phyloP scores from a whole-genome alignment of 495 filamentous ascomycete species.

The Filosporella fistucella region DNA sequence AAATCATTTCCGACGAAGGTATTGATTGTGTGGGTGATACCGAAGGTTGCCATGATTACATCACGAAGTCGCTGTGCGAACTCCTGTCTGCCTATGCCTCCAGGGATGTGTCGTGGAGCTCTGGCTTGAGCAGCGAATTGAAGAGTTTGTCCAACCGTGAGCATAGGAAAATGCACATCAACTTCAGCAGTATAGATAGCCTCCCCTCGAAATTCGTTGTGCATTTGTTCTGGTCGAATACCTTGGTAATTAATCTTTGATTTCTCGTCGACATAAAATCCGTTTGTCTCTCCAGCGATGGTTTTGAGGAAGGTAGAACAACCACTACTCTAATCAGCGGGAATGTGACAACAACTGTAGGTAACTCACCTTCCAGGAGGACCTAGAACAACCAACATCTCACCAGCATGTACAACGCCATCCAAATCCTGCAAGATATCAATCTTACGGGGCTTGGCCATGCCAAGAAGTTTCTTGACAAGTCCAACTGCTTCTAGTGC shows the following conservation, averaged over 20 bases:
- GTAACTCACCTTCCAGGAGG: constrained; percentile 55
- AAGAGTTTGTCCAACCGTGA: constrained; percentile 72
- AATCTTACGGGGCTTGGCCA: constrained; percentile 48
- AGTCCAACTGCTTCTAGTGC: constrained; percentile 6
- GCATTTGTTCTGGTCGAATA: constrained; percentile 42
- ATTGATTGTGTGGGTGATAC: constrained; percentile 68
- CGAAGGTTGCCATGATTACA: constrained; percentile 75
- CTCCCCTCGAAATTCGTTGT: constrained; percentile 57
- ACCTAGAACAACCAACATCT: constrained; percentile 76
- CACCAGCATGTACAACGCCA: constrained; percentile 64
- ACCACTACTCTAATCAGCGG: constrained; percentile 34
- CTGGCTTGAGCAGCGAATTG: constrained; percentile 66
- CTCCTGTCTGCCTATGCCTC: constrained; percentile 51
- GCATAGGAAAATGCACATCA: constrained; percentile 73
- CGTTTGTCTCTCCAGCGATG: constrained; percentile 70
- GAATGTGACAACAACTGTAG: not conserved
- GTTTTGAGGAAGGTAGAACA: constrained; percentile 79
- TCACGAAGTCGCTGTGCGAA: constrained; percentile 63
- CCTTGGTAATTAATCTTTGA: constrained; percentile 73
- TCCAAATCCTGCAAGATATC: constrained; percentile 72
- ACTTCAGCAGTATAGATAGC: constrained; percentile 47
- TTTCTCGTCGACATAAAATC: constrained; percentile 58
- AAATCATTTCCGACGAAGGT: constrained; percentile 76
- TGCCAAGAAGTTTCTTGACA: constrained; percentile 5
- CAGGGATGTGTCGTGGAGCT: constrained; percentile 53